phyloP scores from a whole-genome alignment of 1,284 basidiomycete genomes.

The Phellinidium pouzarii region DNA sequence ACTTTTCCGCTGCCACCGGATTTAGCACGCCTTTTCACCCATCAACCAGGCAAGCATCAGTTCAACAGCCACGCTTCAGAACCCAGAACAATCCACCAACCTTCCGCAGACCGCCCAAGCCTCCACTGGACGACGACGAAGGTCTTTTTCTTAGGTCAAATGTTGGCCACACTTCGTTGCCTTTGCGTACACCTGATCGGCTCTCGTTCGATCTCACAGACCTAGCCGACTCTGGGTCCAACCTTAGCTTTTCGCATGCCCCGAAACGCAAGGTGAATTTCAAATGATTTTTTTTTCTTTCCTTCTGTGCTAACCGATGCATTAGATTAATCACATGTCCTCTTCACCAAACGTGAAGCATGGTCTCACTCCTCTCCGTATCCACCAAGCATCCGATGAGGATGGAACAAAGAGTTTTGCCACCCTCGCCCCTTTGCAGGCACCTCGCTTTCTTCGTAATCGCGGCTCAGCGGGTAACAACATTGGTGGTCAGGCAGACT shows the following conservation, averaged over 20 bases:
- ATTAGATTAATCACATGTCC: slow-evolving; percentile 16
- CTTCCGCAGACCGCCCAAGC: slow-evolving; percentile 6
- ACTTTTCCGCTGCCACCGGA: slow-evolving; percentile 14
- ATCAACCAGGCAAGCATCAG: background rate
- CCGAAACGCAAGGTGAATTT: slow-evolving; percentile 18
- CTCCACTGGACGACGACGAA: slow-evolving; percentile 15
- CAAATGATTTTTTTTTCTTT: background rate
- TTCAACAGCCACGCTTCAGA: slow-evolving; percentile 4
- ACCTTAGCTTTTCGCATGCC: slow-evolving; percentile 14
- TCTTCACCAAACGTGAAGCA: slow-evolving; percentile 14
- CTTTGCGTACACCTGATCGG: slow-evolving; percentile 14
- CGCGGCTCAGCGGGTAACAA: slow-evolving; percentile 9
- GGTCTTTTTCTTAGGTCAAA: slow-evolving; percentile 16
- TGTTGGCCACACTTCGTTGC: slow-evolving; percentile 16
- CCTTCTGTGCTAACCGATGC: background rate
- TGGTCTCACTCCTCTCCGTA: slow-evolving; percentile 15
- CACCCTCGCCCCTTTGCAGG: slow-evolving; percentile 17
- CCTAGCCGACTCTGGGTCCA: slow-evolving; percentile 6
- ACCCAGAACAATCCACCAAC: slow-evolving; percentile 4
- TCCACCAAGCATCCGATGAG: slow-evolving; percentile 11
- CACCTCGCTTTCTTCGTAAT: slow-evolving; percentile 15
- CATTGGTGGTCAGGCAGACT: slow-evolving; percentile 11
- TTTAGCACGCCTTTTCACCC: slow-evolving; percentile 16
- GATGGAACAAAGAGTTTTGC: slow-evolving; percentile 13
- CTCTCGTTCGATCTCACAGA: slow-evolving; percentile 2